Percentiles rank a stretch among this genome's conserved stretches.
Evolutionary conservation across 164 flowering plant genomes (phyloP).

Genomic region (Stephania japonica): DNA sequence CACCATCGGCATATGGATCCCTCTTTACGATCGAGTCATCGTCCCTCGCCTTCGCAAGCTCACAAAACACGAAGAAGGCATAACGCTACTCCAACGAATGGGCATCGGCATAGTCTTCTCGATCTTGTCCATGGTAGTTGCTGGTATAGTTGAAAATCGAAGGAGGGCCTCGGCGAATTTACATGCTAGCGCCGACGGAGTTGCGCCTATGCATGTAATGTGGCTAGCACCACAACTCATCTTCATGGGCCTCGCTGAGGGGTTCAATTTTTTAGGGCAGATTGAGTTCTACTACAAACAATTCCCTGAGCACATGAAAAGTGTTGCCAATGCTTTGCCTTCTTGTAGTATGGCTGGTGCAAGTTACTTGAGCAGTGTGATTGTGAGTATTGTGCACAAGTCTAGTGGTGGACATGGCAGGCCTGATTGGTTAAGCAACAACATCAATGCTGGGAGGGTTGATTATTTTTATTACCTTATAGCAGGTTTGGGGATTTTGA

Average conservation of each 20-base stretch:
- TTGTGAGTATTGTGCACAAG: conserved; percentile 47
- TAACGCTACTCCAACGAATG: conserved; percentile 60
- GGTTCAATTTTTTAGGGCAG: conserved; percentile 61
- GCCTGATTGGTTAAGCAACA: conserved; percentile 52
- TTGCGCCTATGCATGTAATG: conserved; percentile 34
- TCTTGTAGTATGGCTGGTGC: conserved; percentile 43
- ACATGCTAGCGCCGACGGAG: conserved; percentile 17
- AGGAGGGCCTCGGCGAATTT: conserved; percentile 35
- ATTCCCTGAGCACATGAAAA: conserved; percentile 74
- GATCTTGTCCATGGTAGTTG: conserved; percentile 46
- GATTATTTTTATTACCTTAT: conserved; percentile 58
- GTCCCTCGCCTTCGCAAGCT: conserved; percentile 44
- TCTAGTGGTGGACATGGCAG: conserved; percentile 29
- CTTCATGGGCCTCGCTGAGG: conserved; percentile 64
- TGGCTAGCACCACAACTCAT: conserved; percentile 81
- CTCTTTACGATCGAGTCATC: conserved; percentile 52
- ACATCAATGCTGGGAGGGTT: conserved; percentile 46
- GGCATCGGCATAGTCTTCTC: conserved; percentile 64
- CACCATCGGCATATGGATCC: conserved; percentile 52
- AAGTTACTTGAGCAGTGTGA: conserved; percentile 44
- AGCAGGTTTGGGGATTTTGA: conserved; percentile 44
- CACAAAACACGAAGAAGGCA: conserved; percentile 53
- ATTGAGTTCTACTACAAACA: conserved; percentile 72
- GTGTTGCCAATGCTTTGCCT: conserved; percentile 52
- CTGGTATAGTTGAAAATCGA: conserved; percentile 41